Percentiles rank a stretch among this genome's conserved stretches.
Conservation (phyloP, 2,329 filamentous ascomycete genomes). For the Annulohypoxylon truncatum region DNA sequence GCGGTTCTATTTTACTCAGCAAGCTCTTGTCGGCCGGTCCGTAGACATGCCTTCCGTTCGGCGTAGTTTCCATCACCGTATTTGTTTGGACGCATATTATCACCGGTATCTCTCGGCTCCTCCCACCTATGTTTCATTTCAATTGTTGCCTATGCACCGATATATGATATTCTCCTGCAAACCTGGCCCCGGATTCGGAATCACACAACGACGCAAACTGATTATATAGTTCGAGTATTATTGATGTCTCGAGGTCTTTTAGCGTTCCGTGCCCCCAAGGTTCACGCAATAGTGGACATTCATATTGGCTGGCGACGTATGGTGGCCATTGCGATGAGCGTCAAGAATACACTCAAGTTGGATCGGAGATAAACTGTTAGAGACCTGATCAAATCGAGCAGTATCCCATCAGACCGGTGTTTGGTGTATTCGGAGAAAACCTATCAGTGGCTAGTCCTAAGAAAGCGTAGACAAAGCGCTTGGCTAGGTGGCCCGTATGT, state of each 20-base stretch:
- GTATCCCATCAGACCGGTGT: too few relatives aligned
- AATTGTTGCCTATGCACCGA: background rate
- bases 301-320: background rate
- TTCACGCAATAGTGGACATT: background rate
- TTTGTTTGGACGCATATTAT: background rate
- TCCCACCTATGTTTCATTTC: background rate
- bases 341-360: background rate
- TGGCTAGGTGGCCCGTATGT: too few relatives aligned
- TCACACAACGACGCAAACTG: too few relatives aligned
- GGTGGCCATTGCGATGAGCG: background rate
- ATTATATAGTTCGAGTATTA: too few relatives aligned
- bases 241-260: background rate
- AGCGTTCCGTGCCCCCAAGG: background rate
- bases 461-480: too few relatives aligned
- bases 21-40: constrained; percentile 2
- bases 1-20: constrained; percentile 5
- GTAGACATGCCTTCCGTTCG: background rate
- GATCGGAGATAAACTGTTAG: background rate
- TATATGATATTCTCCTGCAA: too few relatives aligned
- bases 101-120: background rate
- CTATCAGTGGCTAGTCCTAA: too few relatives aligned
- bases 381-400: too few relatives aligned
- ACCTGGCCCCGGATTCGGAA: too few relatives aligned
- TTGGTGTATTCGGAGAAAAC: too few relatives aligned
- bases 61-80: background rate